Evolutionary conservation across 2,329 filamentous ascomycete species (phyloP).

Genomic region (Ophiobolus disseminans): DNA sequence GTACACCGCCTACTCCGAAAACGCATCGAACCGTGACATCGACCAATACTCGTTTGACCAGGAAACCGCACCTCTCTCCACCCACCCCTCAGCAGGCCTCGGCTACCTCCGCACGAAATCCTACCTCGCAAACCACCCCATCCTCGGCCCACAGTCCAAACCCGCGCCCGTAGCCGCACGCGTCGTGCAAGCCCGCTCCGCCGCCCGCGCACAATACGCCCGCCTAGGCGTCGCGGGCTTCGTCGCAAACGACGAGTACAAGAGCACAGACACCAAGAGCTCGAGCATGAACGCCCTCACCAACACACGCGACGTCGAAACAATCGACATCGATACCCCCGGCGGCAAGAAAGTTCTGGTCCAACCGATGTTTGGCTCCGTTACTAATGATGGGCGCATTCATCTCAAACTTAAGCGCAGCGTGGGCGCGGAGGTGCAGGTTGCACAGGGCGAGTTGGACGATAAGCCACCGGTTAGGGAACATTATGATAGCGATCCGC

Average conservation of each 20-base stretch:
- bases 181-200: slow-evolving; percentile 55
- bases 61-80: slow-evolving; percentile 58
- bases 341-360: slow-evolving; percentile 63
- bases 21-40: slow-evolving; percentile 39
- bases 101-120: slow-evolving; percentile 65
- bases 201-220: slow-evolving; percentile 30
- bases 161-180: slow-evolving; percentile 64
- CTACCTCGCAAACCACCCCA: slow-evolving; percentile 65
- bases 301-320: slow-evolving; percentile 34
- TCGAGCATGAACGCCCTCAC: slow-evolving; percentile 21
- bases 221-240: slow-evolving; percentile 56
- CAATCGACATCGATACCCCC: slow-evolving; percentile 50
- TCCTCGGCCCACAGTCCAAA: slow-evolving; percentile 64
- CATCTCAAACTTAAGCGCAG: slow-evolving; percentile 35
- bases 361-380: slow-evolving; percentile 52
- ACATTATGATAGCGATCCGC: slow-evolving; percentile 8
- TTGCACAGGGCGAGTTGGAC: slow-evolving; percentile 34
- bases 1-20: slow-evolving; percentile 17
- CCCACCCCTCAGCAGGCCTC: slow-evolving; percentile 70
- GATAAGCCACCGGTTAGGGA: slow-evolving; percentile 31
- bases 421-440: slow-evolving; percentile 27
- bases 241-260: slow-evolving; percentile 48
- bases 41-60: slow-evolving; percentile 36
- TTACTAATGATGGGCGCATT: slow-evolving; percentile 40
- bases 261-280: slow-evolving; percentile 38